Percentiles rank a stretch among this genome's conserved stretches.
These are phyloP conservation scores for Cadophora sp. DNA, from an alignment of 2,329 filamentous ascomycete genomes.

Conservation along the genomic window DNA sequence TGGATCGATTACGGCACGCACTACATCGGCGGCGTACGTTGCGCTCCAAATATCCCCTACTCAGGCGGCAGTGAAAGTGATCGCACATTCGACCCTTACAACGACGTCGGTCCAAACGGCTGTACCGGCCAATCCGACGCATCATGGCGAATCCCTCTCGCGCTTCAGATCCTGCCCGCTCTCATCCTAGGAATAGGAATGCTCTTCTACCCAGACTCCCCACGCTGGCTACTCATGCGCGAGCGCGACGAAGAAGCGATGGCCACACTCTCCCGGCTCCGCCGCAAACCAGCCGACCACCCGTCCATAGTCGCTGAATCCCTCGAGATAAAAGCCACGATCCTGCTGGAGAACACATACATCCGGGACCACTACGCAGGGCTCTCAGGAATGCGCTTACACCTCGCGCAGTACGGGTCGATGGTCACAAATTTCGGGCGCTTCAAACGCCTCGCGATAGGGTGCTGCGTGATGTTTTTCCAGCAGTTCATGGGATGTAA, in stretches of 20 bases:
- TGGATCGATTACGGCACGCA: slow-evolving; percentile 43
- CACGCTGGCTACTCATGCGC: slow-evolving; percentile 63
- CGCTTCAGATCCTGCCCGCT: slow-evolving; percentile 61
- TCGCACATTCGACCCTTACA: slow-evolving; percentile 33
- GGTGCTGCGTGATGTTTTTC: slow-evolving; percentile 43
- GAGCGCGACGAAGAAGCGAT: slow-evolving; percentile 61
- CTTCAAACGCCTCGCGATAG: slow-evolving; percentile 36
- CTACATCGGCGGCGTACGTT: slow-evolving; percentile 40
- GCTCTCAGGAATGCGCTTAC: slow-evolving; percentile 27
- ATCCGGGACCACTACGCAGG: slow-evolving; percentile 57
- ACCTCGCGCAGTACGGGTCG: slow-evolving; percentile 28
- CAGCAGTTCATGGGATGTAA: slow-evolving; percentile 44
- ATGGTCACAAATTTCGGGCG: slow-evolving; percentile 32
- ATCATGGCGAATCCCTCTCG: slow-evolving; percentile 64
- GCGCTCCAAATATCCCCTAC: slow-evolving; percentile 36
- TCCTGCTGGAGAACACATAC: slow-evolving; percentile 62
- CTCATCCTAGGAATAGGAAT: slow-evolving; percentile 62
- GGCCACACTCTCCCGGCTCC: slow-evolving; percentile 56
- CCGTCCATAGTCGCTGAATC: slow-evolving; percentile 61
- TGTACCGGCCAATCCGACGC: slow-evolving; percentile 48
- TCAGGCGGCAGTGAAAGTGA: slow-evolving; percentile 29
- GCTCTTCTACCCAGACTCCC: slow-evolving; percentile 65
- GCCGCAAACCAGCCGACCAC: slow-evolving; percentile 54
- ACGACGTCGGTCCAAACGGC: slow-evolving; percentile 35
- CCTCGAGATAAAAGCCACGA: slow-evolving; percentile 64